A percentile compares a stretch with the other conserved stretches of the same genome.
These are phyloP conservation scores for Tolypocladium ovalisporum DNA, from an alignment of 2,329 filamentous ascomycete species.

Conservation along the genomic window DNA sequence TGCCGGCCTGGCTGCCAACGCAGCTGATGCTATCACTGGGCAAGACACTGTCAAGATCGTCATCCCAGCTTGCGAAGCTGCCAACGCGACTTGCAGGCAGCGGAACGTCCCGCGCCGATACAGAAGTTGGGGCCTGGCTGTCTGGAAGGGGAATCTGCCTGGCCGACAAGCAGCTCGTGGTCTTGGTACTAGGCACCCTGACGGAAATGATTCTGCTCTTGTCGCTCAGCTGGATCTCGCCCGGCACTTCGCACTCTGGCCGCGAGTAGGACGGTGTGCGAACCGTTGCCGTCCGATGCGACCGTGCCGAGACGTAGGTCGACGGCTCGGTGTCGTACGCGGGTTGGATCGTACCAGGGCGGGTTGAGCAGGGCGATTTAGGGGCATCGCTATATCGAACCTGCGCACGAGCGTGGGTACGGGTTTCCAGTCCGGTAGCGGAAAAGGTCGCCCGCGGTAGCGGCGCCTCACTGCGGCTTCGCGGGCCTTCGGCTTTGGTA, in stretches of 20 bases:
- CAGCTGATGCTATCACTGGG: constrained; percentile 54
- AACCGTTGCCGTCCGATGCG: background rate
- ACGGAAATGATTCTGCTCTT: constrained; percentile 8
- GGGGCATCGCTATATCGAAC: background rate
- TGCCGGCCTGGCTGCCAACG: constrained; percentile 30
- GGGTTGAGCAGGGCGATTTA: background rate
- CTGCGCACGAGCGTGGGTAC: background rate
- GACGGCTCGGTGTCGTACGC: background rate
- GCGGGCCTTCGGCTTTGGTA: too few species aligned
- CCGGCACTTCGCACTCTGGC: background rate
- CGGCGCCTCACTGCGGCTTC: background rate
- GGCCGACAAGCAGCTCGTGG: constrained; percentile 1
- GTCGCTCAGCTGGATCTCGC: constrained; percentile 1
- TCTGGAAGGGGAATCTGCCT: background rate
- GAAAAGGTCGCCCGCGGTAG: background rate
- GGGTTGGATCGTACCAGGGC: too few species aligned
- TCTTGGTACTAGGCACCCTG: background rate
- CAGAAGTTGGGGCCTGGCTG: constrained; percentile 9
- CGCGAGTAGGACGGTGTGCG: background rate
- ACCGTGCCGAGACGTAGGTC: background rate
- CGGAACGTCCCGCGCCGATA: constrained; percentile 23
- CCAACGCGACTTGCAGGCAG: constrained; percentile 30
- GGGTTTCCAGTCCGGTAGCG: background rate
- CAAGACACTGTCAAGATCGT: constrained; percentile 42
- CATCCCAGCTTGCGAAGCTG: constrained; percentile 30